These are phyloP conservation scores for Beauveria brongniartii DNA, from an alignment of 2,329 filamentous ascomycete species.

Conservation along the genomic window DNA sequence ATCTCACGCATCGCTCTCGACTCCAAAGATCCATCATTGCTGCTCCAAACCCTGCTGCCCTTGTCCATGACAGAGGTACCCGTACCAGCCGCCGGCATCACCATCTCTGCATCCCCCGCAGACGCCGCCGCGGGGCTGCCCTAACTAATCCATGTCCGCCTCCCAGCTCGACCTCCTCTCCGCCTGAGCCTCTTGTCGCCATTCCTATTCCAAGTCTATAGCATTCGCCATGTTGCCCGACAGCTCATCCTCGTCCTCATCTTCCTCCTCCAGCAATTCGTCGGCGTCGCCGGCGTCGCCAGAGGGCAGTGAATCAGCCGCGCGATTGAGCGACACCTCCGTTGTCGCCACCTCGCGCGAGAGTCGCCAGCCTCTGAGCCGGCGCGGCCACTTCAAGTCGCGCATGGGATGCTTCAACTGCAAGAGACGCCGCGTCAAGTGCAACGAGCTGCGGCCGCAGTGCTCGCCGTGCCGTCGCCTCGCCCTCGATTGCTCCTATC, in stretches of 20 bases:
- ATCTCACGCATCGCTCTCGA: not conserved
- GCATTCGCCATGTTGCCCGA: not conserved
- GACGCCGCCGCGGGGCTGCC: conserved; percentile 1
- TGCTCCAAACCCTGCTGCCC: not conserved
- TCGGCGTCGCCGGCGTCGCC: conserved; percentile 1
- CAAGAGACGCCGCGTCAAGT: conserved; percentile 24
- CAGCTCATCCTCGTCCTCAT: not conserved
- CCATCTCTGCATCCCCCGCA: not conserved
- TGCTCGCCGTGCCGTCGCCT: conserved; percentile 26
- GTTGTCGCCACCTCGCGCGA: not conserved
- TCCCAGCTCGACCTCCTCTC: not conserved
- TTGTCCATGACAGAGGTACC: not conserved
- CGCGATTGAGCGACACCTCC: not conserved
- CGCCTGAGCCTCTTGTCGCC: not conserved
- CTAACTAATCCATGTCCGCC: not conserved
- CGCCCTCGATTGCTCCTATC: conserved; percentile 26
- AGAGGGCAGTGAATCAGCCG: not conserved
- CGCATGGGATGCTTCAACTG: conserved; percentile 26
- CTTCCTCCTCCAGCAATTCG: not conserved
- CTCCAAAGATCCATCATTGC: not conserved
- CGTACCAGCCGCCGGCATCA: not conserved
- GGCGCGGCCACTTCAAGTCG: conserved; percentile 22
- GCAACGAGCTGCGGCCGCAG: conserved; percentile 22
- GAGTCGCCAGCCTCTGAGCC: conserved; percentile 12
- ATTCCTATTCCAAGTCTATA: not conserved